A percentile compares a stretch with the other conserved stretches of the same genome.
Evolutionary conservation across 345 rosid genomes (phyloP).

Genomic region (Populus ilicifolia): DNA sequence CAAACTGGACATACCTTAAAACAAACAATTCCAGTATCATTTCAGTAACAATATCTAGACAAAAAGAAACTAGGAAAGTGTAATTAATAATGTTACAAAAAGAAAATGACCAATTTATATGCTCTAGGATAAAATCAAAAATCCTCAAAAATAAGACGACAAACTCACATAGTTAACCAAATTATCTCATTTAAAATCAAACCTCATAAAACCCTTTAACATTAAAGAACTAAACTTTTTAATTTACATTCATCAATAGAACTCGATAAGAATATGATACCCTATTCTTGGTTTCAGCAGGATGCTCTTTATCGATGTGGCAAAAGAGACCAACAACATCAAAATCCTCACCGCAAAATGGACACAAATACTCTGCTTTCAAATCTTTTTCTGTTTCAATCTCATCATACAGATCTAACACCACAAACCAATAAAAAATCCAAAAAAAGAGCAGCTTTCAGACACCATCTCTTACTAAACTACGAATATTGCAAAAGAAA

Average conservation of each 20-base stretch:
- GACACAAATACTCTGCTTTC: conserved; percentile 62
- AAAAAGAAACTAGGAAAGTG: background rate
- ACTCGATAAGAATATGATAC: conserved; percentile 24
- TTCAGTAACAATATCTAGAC: background rate
- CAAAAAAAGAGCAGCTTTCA: background rate
- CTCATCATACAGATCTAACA: conserved; percentile 56
- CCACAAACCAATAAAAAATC: background rate
- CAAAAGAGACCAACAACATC: conserved; percentile 85
- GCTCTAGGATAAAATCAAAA: background rate
- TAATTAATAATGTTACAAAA: background rate
- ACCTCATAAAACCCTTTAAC: background rate
- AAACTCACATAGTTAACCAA: background rate
- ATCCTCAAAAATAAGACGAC: background rate
- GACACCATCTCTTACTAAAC: conserved; percentile 32
- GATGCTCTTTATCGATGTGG: conserved; percentile 86
- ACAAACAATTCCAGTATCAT: conserved; percentile 16
- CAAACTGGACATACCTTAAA: conserved; percentile 74
- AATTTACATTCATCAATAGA: background rate
- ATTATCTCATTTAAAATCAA: background rate
- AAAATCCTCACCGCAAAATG: conserved; percentile 77
- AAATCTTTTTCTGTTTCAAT: conserved; percentile 55
- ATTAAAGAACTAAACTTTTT: background rate
- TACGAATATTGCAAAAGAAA: too few relatives aligned
- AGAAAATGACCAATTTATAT: background rate
- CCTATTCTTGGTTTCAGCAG: conserved; percentile 74